Percentiles rank a stretch among this genome's conserved stretches.
Evolutionary conservation across 1,284 basidiomycete genomes (phyloP).

Genomic region (Vanrija pseudolonga): DNA sequence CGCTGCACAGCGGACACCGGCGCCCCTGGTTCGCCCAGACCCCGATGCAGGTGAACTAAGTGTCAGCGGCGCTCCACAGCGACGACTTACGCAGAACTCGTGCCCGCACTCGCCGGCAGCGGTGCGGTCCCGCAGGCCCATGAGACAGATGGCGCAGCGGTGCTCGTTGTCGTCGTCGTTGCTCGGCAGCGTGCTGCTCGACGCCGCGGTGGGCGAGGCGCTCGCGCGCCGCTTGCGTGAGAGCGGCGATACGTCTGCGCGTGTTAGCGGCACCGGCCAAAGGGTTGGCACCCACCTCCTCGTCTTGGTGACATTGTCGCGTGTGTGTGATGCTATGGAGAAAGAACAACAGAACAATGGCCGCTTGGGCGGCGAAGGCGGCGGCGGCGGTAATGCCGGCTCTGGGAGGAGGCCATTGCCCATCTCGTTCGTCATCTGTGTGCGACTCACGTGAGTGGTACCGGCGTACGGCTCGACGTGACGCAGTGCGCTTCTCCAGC

Average conservation of each 20-base stretch:
- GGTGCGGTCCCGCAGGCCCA: constrained; percentile 68
- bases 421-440: no score
- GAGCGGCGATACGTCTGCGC: background rate
- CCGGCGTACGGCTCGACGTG: no score
- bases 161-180: constrained; percentile 22
- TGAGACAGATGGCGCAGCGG: constrained; percentile 65
- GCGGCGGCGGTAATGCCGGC: no score
- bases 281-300: background rate
- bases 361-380: no score
- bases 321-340: background rate
- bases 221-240: background rate
- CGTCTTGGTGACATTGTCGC: background rate
- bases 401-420: no score
- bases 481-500: background rate
- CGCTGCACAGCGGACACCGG: constrained; percentile 73
- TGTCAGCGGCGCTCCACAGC: background rate
- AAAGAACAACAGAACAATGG: no score
- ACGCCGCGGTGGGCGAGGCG: background rate
- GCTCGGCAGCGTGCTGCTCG: no score
- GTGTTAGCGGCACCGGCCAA: background rate
- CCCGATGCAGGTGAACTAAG: constrained; percentile 72
- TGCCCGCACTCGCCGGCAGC: constrained; percentile 76
- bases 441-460: no score
- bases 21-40: constrained; percentile 68
- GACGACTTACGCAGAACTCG: constrained; percentile 58